Base-by-base conservation (phyloP, 1,284 basidiomycete species). In the Ustilago xerochloae region DNA sequence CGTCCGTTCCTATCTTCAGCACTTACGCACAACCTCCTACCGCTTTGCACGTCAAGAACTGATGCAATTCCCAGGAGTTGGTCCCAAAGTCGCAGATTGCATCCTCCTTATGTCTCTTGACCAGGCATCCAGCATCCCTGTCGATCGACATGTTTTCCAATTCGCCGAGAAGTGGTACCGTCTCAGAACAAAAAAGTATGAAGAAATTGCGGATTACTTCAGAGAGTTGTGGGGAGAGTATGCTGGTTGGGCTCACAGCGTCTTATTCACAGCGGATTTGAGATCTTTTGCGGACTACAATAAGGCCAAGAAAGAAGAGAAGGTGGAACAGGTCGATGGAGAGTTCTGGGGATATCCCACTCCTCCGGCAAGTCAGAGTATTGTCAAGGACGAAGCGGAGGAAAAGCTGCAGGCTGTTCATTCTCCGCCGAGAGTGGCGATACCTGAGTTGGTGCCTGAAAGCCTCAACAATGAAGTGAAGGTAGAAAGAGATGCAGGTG, bases 41-140 rank as follows among this genome's bases (percentile, higher is more conserved):
- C 78, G 82, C 0, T 87, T 88, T 24, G 93, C 93, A 16, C 87
- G 94, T 61, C 87, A 88, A 33, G 89, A 91, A 70, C 87, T 99
- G 20, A 85, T 97, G 88, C 79, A 90, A 94, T 72, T 89, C 9
- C 77, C 93, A 45, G 97, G 97, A 0, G 93, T 99, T 0, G 97
- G 97, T 1, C 89, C 94, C 33, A 99, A 99, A 85, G 82, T 84
- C 6, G 82, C 81, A 6, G 82, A 84, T 82, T 99, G 97, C 81
- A 88, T 99, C 32, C 86, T 97, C 55, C 87, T 99, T 24, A 98
- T 99, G 92, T 94, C 93, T 75, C 85, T 98, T 58, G 93, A 97
- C 85, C 94, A 97, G 45, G 63, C 73, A 2, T 74, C 73, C 2
- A 75, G 67, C 50, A 84, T 84, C 30, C 82, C 82, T 1, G 82